phyloP scores from a whole-genome alignment of 2,329 filamentous ascomycete genomes.

The Rutstroemia sp. region DNA sequence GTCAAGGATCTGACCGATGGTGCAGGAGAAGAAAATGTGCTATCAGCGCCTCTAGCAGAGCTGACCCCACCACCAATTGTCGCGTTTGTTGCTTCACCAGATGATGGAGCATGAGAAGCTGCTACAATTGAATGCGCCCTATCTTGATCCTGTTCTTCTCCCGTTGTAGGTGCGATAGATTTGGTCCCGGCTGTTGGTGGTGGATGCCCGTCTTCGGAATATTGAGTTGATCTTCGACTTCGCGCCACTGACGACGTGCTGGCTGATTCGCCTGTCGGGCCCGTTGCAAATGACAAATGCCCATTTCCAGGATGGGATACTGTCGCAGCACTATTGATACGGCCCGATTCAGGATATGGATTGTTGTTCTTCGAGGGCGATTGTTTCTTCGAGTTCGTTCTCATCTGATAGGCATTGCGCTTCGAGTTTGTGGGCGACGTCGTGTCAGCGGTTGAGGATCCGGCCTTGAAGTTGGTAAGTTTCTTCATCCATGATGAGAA shows the following conservation, averaged over 20 bases:
- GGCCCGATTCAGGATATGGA: constrained; percentile 82
- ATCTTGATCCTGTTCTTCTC: constrained; percentile 61
- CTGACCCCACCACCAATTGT: constrained; percentile 60
- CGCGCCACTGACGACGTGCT: constrained; percentile 47
- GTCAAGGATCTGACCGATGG: constrained; percentile 75
- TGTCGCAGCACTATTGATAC: constrained; percentile 33
- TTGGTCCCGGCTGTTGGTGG: constrained; percentile 57
- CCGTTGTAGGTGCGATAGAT: constrained; percentile 53
- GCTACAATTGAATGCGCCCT: constrained; percentile 66
- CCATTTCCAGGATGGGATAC: constrained; percentile 30
- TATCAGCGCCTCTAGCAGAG: constrained; percentile 61
- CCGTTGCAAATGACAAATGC: constrained; percentile 50
- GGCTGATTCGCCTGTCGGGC: constrained; percentile 39
- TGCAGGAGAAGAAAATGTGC: constrained; percentile 76
- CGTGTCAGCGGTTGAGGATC: constrained; percentile 51
- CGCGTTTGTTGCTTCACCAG: constrained; percentile 64
- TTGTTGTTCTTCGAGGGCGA: constrained; percentile 55
- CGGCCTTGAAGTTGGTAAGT: constrained; percentile 73
- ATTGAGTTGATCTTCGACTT: constrained; percentile 53
- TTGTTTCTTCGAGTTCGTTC: constrained; percentile 48
- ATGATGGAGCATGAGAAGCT: constrained; percentile 63
- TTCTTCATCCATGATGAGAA: constrained; percentile 95
- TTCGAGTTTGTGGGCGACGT: constrained; percentile 35
- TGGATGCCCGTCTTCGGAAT: constrained; percentile 53
- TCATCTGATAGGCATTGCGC: constrained; percentile 35